Base-by-base conservation (phyloP, 1,284 basidiomycete genomes). In the Coniferiporia sulphurascens region DNA sequence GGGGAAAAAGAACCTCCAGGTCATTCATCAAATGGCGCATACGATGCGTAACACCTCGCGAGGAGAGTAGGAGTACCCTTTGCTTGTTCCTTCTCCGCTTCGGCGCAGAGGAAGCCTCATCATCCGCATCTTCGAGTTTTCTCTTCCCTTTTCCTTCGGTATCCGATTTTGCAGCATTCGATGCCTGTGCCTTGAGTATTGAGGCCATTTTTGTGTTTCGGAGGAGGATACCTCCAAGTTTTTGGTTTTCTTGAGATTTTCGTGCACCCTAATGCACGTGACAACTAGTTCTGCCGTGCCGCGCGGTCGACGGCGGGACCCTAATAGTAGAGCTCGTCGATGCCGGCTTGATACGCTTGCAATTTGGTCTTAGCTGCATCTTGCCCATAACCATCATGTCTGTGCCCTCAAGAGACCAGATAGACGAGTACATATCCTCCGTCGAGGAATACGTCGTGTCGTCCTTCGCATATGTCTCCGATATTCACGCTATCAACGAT, bases 11-110 rank as follows among this genome's bases (percentile, higher is more conserved):
- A 1, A 83, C 83, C 72, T 96, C 93, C 55, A 99, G 72, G 72
- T 99, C 97, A 66, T 88, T 91, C 91, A 99, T 95, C 61, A 99
- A 79, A 74, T 99, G 97, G 60, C 97, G 78, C 94, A 98, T 98
- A 41, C 96, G 85, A 73, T 95, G 92, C 17, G 95, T 98, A 59
- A 99, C 85, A 56, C 97, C 97, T 59, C 97, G 82, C 45, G 95
- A 98, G 46, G 91, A 95, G 52, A 99, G 85, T 69, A 99, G 74
- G 55, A 99, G 78, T 4, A 98, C 95, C 61, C 90, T 79, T 74
- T 93, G 90, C 78, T 89, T 92, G 74, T 93, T 93, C 72, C 81
- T 84, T 72, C 80, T 82, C 69, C 75, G 79, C 70, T 83, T 86
- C n/a, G 77, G 69, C 5, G 70, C 70, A 32, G 71, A 69, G 32